Evolutionary conservation across 192 early-diverging fungal genomes (phyloP).

Genomic region (Backusella westeae): DNA sequence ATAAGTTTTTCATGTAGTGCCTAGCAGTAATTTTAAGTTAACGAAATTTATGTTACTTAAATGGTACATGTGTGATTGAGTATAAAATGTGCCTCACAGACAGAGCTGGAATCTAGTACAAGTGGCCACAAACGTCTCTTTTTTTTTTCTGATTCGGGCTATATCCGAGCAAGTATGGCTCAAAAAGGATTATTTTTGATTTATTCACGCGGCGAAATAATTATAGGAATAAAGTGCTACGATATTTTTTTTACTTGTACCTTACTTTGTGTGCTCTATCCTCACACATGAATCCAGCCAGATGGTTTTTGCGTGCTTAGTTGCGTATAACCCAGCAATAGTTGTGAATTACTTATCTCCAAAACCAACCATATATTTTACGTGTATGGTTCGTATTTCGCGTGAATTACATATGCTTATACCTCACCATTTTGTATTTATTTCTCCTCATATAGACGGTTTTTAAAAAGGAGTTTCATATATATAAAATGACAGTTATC

Average conservation of each 20-base stretch:
- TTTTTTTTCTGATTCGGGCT: background rate
- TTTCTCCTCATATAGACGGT: background rate
- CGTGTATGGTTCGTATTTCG: background rate
- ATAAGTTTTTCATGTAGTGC: too few relatives aligned
- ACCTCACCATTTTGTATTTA: background rate
- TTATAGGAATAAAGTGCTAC: background rate
- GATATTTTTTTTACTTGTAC: background rate
- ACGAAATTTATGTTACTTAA: too few relatives aligned
- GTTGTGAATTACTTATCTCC: background rate
- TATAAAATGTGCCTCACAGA: too few relatives aligned
- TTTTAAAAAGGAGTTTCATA: background rate
- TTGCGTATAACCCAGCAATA: background rate
- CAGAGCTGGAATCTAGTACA: too few relatives aligned
- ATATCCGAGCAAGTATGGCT: background rate
- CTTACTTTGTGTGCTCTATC: background rate
- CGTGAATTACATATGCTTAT: background rate
- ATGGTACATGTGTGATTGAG: too few relatives aligned
- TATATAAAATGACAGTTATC: background rate
- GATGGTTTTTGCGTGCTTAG: background rate
- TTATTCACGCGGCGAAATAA: background rate
- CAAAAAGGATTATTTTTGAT: background rate
- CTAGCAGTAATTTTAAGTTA: too few relatives aligned
- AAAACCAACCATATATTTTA: background rate
- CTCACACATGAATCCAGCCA: background rate
- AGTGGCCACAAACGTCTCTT: too few relatives aligned